phyloP scores from a whole-genome alignment of 2,329 filamentous ascomycete species.

The Xylogone sp. region DNA sequence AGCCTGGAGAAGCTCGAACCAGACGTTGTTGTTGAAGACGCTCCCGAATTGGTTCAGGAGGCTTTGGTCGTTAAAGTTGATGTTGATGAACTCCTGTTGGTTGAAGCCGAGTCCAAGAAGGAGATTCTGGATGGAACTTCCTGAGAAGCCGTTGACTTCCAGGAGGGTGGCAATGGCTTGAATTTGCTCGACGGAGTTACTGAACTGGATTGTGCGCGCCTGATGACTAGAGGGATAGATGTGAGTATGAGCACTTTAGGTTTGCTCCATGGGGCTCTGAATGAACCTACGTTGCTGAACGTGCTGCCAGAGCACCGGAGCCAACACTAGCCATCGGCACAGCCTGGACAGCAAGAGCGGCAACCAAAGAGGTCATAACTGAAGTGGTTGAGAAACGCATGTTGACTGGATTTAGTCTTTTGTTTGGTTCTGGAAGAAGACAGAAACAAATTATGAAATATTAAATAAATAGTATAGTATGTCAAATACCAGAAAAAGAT shows the following conservation, averaged over 20 bases:
- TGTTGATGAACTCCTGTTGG: not conserved
- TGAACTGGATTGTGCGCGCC: not conserved
- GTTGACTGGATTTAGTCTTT: not conserved
- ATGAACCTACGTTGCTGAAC: not conserved
- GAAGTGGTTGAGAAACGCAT: slow-evolving; percentile 15
- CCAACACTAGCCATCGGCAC: not conserved
- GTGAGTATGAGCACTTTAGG: too few species aligned
- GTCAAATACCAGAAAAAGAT: not conserved
- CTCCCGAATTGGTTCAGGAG: not conserved
- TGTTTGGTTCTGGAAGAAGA: not conserved
- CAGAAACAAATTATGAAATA: not conserved
- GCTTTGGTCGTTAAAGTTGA: not conserved
- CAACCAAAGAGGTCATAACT: slow-evolving; percentile 7
- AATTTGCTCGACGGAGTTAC: not conserved
- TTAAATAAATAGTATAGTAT: not conserved
- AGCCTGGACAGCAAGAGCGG: slow-evolving; percentile 6
- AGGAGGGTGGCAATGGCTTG: not conserved
- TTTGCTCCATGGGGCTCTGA: not conserved
- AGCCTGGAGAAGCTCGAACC: not conserved
- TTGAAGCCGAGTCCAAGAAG: not conserved
- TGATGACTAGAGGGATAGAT: too few species aligned
- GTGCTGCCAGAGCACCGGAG: not conserved
- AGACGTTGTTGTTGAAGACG: not conserved
- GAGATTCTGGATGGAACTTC: not conserved
- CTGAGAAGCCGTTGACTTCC: not conserved